Conservation (phyloP, 164 flowering plant genomes). For the Platanus orientalis region DNA sequence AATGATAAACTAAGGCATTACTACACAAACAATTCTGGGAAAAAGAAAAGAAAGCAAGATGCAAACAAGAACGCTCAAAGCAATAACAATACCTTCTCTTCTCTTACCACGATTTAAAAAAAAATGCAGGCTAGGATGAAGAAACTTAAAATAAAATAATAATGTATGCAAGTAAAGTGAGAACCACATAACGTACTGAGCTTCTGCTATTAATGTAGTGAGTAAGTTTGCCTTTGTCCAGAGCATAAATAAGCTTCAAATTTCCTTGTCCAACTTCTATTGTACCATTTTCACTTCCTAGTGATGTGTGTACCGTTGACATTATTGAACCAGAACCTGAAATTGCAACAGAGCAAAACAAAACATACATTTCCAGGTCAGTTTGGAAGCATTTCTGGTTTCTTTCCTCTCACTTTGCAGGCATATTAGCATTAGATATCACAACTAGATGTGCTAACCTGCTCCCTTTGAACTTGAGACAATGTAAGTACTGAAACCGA, state of each 20-base stretch:
- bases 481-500: constrained; percentile 81
- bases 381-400: neutral
- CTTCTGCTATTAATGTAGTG: constrained; percentile 53
- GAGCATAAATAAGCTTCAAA: constrained; percentile 59
- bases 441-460: constrained; percentile 32
- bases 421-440: neutral
- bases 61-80: neutral
- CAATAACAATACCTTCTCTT: neutral
- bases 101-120: neutral
- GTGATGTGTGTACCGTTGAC: constrained; percentile 34
- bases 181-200: constrained; percentile 35
- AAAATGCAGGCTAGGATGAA: neutral
- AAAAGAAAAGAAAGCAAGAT: neutral
- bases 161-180: neutral
- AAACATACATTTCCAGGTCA: neutral
- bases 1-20: constrained; percentile 7
- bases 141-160: neutral
- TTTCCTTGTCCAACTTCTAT: constrained; percentile 81
- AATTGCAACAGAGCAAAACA: constrained; percentile 2
- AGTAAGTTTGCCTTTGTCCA: constrained; percentile 54
- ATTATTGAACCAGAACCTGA: constrained; percentile 45
- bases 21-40: neutral
- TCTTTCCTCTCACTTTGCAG: neutral
- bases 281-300: constrained; percentile 25
- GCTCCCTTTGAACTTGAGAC: constrained; percentile 41